These are phyloP conservation scores for Nakaseomyces uthaithaninus DNA, from an alignment of 1,139 yeast species.

Conservation along the genomic window DNA sequence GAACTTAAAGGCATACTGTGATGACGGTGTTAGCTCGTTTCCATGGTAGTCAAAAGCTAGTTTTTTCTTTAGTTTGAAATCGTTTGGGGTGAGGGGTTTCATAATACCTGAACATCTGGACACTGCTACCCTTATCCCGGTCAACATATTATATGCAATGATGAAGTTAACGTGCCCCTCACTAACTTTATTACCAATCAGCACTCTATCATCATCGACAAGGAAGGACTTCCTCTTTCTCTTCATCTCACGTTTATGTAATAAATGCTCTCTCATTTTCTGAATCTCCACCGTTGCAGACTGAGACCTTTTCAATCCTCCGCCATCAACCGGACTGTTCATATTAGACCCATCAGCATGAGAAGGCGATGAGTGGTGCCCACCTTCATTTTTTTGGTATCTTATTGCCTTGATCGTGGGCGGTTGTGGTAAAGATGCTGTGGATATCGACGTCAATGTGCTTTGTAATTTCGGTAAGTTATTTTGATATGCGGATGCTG, in stretches of 20 bases:
- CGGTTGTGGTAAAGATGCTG: conserved; percentile 14
- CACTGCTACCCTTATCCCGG: conserved; percentile 93
- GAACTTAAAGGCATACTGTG: conserved; percentile 91
- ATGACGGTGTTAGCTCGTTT: conserved; percentile 74
- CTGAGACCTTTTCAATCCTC: conserved; percentile 25
- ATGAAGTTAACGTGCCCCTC: conserved; percentile 92
- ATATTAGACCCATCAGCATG: conserved; percentile 2
- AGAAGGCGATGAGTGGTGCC: not conserved
- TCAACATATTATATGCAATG: conserved; percentile 93
- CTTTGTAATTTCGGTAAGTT: conserved; percentile 5
- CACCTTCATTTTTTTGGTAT: not conserved
- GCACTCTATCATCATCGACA: conserved; percentile 52
- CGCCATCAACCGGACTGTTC: conserved; percentile 9
- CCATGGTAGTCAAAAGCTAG: conserved; percentile 83
- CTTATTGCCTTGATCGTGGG: not conserved
- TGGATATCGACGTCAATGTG: conserved; percentile 11
- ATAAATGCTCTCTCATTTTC: conserved; percentile 27
- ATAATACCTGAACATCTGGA: conserved; percentile 84
- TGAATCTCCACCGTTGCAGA: conserved; percentile 29
- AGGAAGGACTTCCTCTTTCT: conserved; percentile 29
- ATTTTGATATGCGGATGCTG: conserved; percentile 1
- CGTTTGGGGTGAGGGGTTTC: conserved; percentile 59
- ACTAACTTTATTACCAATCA: conserved; percentile 73
- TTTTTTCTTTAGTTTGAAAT: conserved; percentile 66
- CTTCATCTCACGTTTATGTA: conserved; percentile 30